Evolutionary conservation across 257 asterid species (phyloP).

Genomic region (Agastache rugosa): DNA sequence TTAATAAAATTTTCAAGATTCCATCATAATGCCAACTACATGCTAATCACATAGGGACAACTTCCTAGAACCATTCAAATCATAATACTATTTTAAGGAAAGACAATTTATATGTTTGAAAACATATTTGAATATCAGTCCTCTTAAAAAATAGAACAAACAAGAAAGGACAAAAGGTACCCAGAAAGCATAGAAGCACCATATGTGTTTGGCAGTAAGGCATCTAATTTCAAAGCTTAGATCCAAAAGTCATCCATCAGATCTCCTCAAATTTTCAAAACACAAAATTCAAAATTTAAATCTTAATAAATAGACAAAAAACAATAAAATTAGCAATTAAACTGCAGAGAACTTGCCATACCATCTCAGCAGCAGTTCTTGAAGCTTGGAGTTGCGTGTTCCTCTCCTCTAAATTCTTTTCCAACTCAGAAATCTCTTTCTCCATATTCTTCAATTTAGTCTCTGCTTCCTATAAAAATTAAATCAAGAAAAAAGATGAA

Average conservation of each 20-base stretch:
- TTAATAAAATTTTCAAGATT: conserved; percentile 43
- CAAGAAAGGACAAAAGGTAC: conserved; percentile 58
- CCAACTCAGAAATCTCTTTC: conserved; percentile 61
- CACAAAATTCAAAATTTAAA: conserved; percentile 2
- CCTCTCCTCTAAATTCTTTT: conserved; percentile 71
- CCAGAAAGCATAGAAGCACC: conserved; percentile 42
- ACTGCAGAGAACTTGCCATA: conserved; percentile 31
- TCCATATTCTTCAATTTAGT: conserved; percentile 70
- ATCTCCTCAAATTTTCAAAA: background rate
- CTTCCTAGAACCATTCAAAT: conserved; percentile 55
- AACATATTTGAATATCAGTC: conserved; percentile 38
- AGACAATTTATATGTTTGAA: conserved; percentile 43
- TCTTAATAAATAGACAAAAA: background rate
- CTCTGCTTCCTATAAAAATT: conserved; percentile 69
- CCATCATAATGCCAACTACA: conserved; percentile 43
- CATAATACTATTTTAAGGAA: conserved; percentile 37
- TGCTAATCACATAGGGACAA: conserved; percentile 49
- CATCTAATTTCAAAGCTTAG: conserved; percentile 16
- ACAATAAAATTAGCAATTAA: background rate
- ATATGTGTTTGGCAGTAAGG: conserved; percentile 43
- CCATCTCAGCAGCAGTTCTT: conserved; percentile 67
- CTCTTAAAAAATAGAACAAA: conserved; percentile 54
- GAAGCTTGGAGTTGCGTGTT: conserved; percentile 64
- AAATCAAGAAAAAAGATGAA: conserved; percentile 16
- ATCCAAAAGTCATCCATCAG: conserved; percentile 13